Evolutionary conservation across 352 stramenopile genomes (phyloP), one percentile per base, ranked within the genome.

Genomic region (Phytophthora brassicae): DNA sequence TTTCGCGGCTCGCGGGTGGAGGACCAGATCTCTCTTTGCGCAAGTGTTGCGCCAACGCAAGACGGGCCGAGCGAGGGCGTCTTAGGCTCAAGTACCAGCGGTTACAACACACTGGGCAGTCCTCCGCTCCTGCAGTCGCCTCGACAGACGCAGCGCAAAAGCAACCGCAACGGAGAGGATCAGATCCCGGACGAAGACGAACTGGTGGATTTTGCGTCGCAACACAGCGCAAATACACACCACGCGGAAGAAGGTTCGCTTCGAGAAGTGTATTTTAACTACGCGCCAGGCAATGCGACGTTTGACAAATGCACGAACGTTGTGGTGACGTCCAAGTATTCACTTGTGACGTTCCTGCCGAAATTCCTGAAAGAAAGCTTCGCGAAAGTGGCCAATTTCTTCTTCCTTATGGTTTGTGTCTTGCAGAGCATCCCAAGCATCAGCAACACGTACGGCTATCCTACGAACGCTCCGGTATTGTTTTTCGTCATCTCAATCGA

Each of bases 321-420:
- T 11, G 77, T 97, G 5, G 74, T 94, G 6, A 97, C 91, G 64
- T 95, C 88, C 66, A 97, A 97, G 77, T 97, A 96, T 74, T 91
- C 82, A 35, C 46, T 80, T 16, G 68, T 92, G 23, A 95, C 81
- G 45, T 97, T 97, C 57, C 39, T 96, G 28, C 83, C 88, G 44
- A 94, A 92, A 53, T 97, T 97, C 41, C 57, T 98, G 1, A 89
- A 79, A 51, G 87, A 97, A 64, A 88, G 78, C 62, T 95, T 95
- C 62, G 76, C 70, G 35, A 96, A 97, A 51, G 81, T 97, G 28
- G 92, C 92, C 63, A 98, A 98, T 60, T 88, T 97, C 44, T 98
- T 97, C 69, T 98, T 98, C 57, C 78, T 98, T 39, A 78, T 97
- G 69, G 86, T 98, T 51, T 94, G 83, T 49, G 84, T 93, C 49